A percentile compares a stretch with the other conserved stretches of the same genome.
phyloP scores from a whole-genome alignment of 306 rosid species.

The Carpinus viminea region DNA sequence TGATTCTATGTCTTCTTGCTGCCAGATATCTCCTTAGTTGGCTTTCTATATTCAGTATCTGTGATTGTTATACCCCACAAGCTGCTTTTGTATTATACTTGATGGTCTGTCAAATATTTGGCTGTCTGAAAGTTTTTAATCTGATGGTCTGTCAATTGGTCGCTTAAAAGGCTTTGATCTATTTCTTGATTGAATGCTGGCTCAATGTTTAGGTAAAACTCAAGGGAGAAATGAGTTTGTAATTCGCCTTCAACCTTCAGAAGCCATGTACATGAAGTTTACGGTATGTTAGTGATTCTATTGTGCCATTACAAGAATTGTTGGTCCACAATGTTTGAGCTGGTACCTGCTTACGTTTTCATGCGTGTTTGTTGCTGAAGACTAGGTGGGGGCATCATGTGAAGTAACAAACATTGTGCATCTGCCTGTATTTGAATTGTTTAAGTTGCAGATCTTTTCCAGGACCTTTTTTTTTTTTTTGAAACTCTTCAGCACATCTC shows the following conservation, averaged over 20 bases:
- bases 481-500: neutral
- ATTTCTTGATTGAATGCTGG: constrained; percentile 1
- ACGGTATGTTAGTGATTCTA: constrained; percentile 49
- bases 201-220: constrained; percentile 61
- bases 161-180: neutral
- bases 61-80: neutral
- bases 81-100: constrained; percentile 1
- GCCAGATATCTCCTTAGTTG: neutral
- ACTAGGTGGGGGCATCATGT: neutral
- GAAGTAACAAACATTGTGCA: neutral
- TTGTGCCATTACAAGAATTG: constrained; percentile 5
- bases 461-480: neutral
- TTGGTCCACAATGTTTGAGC: constrained; percentile 26
- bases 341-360: constrained; percentile 22
- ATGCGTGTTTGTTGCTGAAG: neutral
- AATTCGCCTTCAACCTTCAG: constrained; percentile 79
- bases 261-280: constrained; percentile 91
- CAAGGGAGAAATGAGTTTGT: constrained; percentile 96
- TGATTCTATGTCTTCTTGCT: neutral
- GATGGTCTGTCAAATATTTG: constrained; percentile 3
- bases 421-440: neutral
- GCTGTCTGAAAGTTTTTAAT: neutral
- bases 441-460: neutral
- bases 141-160: constrained; percentile 14
- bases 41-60: neutral